Base-by-base conservation (phyloP, 495 filamentous ascomycete species). In the Massariosphaeria phaeospora region DNA sequence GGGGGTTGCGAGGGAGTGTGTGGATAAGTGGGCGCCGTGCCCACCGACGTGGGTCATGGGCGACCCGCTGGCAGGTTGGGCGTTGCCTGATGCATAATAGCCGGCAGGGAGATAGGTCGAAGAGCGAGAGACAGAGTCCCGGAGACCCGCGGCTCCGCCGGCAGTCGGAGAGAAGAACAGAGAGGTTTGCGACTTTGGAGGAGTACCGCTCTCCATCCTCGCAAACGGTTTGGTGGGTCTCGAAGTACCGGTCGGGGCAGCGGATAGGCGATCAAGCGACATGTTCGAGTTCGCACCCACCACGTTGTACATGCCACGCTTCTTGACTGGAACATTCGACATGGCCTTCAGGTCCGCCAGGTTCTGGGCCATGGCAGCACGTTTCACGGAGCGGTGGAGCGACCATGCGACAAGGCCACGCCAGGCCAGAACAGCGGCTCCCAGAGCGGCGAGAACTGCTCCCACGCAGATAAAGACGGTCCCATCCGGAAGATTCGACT, bases 101-200 rank as follows among this genome's bases (percentile, higher is more conserved):
- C 93, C 93, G 3, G 91, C 84, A 27, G 93, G 93, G 18, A 97
- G 79, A 70, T 91, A 96, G 18, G 73, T 76, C 2, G 81, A 84
- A 11, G 73, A 79, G 70, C 74, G 75, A 73, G 89, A 79, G 49
- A 65, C 62, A 31, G 66, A 57, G 45, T 66, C 66, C 12, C 70
- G 68, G n/a, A 76, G 66, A 20, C 65, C 68, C 9, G 68, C 65
- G 1, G 40, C 30, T 4, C 56, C 56, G 70, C 79, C 82, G 0
- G 91, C 91, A 1, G 93, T 97, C 0, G 93, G 93, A 1, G 89
- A 95, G 71, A 94, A 98, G 79, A 98, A 98, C 3, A 98, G 79
- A 2, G 46, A 52, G 25, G 52, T 44, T 33, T 79, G 84, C 47
- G 74, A 73, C 43, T 70, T 71, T 12, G 77, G 70, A 45, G 69